Evolutionary conservation across 23 red algal genomes (phyloP), one percentile per base, ranked within the genome.

Genomic region (Gracilaria domingensis): DNA sequence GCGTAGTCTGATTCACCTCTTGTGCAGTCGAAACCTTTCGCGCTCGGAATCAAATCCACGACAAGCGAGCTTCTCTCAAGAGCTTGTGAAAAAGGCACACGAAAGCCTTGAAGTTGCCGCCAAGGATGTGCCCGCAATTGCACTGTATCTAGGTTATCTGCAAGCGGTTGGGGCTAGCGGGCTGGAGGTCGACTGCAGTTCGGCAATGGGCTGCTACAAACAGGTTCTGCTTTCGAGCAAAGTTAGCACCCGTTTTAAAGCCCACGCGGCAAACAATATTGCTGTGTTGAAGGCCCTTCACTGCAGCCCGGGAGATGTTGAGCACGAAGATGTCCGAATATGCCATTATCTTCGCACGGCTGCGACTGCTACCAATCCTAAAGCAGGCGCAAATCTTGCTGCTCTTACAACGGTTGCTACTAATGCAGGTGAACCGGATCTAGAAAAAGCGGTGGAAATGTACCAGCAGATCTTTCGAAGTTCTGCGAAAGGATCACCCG

Each of bases 221-320:
- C 30, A 24, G 33, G 87, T 90, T 18, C 32, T 90, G 26, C 54
- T 65, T 25, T 81, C 74, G 16, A 80, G 23, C 37, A 66, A 56
- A 37, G 55, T 74, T 73, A 90, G 47, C 39, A 79, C 87, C 33
- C 36, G 54, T 0, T 90, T 67, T 42, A 70, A 81, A 26, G 87
- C 87, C 4, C 74, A 81, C 30, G 87, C 87, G 30, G 87, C 87
- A 18, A 90, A 90, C 56, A 90, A 90, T 64, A 38, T 81, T 18
- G 87, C 66, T 49, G 74, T 90, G 38, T 51, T 90, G 61, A 71
- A 80, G 35, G 49, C 71, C 23, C 71, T 90, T 66, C 65, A 75
- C 48, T 34, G 62, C 64, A 66, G 29, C 17, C 29, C 50, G 51
- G 48, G 29, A 50, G 45, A 71, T 61, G 42, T 13, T 55, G 66